These are phyloP conservation scores for Trichoderma lentiforme DNA, from an alignment of 2,329 filamentous ascomycete species.

Conservation along the genomic window DNA sequence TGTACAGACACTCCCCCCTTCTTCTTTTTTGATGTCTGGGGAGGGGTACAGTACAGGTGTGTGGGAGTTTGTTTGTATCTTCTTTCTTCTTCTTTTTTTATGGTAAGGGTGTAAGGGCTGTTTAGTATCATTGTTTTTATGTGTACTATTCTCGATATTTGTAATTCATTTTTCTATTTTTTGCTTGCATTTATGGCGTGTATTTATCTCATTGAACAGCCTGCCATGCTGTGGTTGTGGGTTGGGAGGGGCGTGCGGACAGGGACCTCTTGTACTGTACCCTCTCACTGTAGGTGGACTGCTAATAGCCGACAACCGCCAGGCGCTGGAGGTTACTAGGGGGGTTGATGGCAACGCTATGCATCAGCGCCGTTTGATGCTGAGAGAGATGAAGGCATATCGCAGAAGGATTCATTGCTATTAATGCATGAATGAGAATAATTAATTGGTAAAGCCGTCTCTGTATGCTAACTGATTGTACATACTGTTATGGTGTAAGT, in stretches of 20 bases:
- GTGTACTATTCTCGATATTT: not conserved
- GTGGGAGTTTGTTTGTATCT: not conserved
- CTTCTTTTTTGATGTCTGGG: not conserved
- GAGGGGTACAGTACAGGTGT: not conserved
- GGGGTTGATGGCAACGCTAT: not conserved
- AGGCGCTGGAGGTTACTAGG: not conserved
- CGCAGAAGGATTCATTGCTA: not conserved
- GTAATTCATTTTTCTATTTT: not conserved
- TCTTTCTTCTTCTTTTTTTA: not conserved
- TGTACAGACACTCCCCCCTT: not conserved
- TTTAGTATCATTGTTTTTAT: not conserved
- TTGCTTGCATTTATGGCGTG: not conserved
- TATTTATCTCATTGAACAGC: not conserved
- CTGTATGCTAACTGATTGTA: not conserved
- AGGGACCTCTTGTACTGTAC: not conserved
- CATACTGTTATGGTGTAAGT: not conserved
- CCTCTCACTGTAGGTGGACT: not conserved
- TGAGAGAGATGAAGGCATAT: not conserved
- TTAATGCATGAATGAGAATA: not conserved
- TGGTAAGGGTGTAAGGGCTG: not conserved
- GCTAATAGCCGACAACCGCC: not conserved
- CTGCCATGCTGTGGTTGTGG: not conserved
- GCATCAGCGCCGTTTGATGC: not conserved
- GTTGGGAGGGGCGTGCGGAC: not conserved
- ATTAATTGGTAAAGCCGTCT: not conserved